phyloP scores from a whole-genome alignment of 2,329 filamentous ascomycete species.

The Colletotrichum endophyticum region DNA sequence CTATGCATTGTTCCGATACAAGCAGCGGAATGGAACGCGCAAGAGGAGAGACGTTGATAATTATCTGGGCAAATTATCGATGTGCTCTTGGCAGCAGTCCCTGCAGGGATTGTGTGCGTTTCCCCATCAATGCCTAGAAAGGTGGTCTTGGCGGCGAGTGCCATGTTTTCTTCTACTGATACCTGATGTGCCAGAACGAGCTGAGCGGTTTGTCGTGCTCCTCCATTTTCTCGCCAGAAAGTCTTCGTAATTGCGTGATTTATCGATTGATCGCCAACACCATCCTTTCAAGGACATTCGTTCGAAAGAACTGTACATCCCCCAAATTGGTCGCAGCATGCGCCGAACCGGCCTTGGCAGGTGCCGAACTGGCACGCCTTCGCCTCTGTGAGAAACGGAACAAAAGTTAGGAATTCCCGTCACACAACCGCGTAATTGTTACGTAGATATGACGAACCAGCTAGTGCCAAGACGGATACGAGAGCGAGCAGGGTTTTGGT shows the following conservation, averaged over 20 bases:
- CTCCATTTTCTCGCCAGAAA: background rate
- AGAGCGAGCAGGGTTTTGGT: background rate
- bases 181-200: background rate
- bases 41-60: background rate
- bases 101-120: background rate
- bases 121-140: background rate
- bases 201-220: rapidly evolving
- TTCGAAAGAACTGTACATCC: background rate
- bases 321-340: background rate
- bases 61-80: background rate
- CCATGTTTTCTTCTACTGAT: rapidly evolving
- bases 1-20: background rate
- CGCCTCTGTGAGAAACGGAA: background rate
- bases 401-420: background rate
- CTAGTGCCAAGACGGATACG: background rate
- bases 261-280: background rate
- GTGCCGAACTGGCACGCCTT: background rate
- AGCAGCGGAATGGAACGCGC: background rate
- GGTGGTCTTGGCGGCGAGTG: background rate
- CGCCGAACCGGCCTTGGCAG: background rate
- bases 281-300: background rate
- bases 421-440: background rate
- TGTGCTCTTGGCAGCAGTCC: background rate
- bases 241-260: background rate
- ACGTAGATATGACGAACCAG: background rate